Percentiles rank a stretch among this genome's conserved stretches.
These are phyloP conservation scores for Fusarium verrucosum DNA, from an alignment of 2,329 filamentous ascomycete genomes.

Conservation along the genomic window DNA sequence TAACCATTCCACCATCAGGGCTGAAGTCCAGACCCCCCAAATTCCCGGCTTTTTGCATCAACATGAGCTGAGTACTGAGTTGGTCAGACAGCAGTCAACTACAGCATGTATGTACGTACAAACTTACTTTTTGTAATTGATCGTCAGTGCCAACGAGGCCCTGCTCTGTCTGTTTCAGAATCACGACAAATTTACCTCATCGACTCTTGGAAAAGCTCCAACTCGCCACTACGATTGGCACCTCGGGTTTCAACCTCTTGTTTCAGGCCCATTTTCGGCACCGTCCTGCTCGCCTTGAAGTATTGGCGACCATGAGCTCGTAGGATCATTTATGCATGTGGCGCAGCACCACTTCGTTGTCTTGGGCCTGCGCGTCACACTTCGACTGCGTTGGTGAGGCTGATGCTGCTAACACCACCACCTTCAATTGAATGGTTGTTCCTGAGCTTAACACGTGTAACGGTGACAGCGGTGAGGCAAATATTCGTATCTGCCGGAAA, in stretches of 20 bases:
- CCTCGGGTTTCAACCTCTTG: constrained; percentile 19
- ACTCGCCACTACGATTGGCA: constrained; percentile 7
- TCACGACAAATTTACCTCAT: constrained; percentile 21
- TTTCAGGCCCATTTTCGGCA: constrained; percentile 22
- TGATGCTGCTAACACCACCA: background rate
- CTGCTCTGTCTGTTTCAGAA: constrained; percentile 30
- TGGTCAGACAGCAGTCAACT: constrained; percentile 12
- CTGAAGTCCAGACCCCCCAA: constrained; percentile 12
- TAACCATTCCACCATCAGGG: background rate
- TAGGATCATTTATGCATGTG: constrained; percentile 18
- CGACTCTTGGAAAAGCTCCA: constrained; percentile 1
- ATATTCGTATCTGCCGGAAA: background rate
- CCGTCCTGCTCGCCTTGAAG: background rate
- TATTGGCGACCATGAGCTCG: background rate
- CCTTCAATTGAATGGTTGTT: background rate
- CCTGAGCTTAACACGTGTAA: constrained; percentile 26
- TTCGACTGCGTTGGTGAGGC: background rate
- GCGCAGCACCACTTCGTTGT: constrained; percentile 9
- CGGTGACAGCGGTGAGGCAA: constrained; percentile 9
- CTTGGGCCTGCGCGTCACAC: constrained; percentile 18
- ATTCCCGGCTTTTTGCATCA: constrained; percentile 21
- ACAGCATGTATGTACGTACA: too few relatives aligned
- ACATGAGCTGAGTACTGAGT: constrained; percentile 10
- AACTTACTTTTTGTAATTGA: background rate
- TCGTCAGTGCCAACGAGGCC: constrained; percentile 13